A percentile compares a stretch with the other conserved stretches of the same genome.
phyloP scores from a whole-genome alignment of 2,329 filamentous ascomycete species.

The Dactylonectria estremocensis region DNA sequence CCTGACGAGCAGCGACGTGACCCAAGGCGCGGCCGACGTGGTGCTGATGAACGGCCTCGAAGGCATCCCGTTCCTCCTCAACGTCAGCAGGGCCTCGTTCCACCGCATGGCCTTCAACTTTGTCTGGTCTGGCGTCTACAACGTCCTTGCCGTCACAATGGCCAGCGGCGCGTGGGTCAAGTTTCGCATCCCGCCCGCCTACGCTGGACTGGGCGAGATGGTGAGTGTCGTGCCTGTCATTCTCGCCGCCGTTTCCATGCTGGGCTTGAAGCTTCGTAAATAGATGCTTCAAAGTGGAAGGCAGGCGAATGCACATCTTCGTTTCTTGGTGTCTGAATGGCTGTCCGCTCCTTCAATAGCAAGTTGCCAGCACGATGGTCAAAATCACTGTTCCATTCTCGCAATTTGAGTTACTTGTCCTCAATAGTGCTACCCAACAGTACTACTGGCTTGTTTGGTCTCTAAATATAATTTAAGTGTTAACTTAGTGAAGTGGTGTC shows the following conservation, averaged over 20 bases:
- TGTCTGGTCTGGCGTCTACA: slow-evolving; percentile 74
- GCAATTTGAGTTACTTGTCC: no score
- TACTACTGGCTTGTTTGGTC: no score
- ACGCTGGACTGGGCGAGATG: slow-evolving; percentile 75
- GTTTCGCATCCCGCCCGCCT: slow-evolving; percentile 63
- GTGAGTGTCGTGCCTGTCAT: slow-evolving; percentile 77
- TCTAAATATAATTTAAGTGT: no score
- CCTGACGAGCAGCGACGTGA: slow-evolving; percentile 63
- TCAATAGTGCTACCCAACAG: no score
- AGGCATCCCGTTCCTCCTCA: slow-evolving; percentile 67
- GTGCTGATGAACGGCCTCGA: slow-evolving; percentile 68
- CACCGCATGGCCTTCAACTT: slow-evolving; percentile 73
- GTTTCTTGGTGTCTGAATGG: no score
- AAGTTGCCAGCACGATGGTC: no score
- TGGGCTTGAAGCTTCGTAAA: slow-evolving; percentile 19
- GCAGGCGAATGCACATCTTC: no score
- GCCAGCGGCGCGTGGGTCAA: slow-evolving; percentile 72
- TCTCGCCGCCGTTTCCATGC: slow-evolving; percentile 49
- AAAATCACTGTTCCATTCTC: no score
- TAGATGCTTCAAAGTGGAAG: not conserved
- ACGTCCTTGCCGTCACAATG: slow-evolving; percentile 72
- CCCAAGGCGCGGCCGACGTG: slow-evolving; percentile 69
- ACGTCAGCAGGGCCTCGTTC: slow-evolving; percentile 57
- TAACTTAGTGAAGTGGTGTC: no score
- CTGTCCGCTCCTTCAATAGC: no score